These are phyloP conservation scores for Cornus kousa DNA, from an alignment of 148 eudicot species.

Conservation along the genomic window DNA sequence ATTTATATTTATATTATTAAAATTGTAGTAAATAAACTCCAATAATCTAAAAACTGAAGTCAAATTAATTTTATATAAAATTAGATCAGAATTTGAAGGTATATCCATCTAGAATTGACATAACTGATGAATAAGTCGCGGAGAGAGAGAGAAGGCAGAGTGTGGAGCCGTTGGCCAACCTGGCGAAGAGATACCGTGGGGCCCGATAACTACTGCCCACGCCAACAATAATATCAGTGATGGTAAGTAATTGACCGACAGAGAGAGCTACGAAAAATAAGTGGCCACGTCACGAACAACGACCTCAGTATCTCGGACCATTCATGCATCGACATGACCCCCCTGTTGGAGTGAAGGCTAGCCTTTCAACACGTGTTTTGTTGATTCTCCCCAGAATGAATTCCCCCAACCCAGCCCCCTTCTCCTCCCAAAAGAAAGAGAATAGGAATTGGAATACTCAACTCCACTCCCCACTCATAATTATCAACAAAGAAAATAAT, in stretches of 20 bases:
- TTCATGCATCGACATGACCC: neutral
- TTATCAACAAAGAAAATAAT: no score
- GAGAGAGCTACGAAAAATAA: neutral
- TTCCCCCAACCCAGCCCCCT: no score
- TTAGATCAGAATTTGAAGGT: no score
- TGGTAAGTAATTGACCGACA: neutral
- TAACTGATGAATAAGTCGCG: no score
- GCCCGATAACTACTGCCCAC: neutral
- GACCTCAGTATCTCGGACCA: neutral
- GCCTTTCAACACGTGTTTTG: neutral
- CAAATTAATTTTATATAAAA: no score
- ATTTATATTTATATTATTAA: no score
- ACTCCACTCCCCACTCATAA: no score
- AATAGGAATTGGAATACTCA: no score
- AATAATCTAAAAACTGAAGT: no score
- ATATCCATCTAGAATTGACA: no score
- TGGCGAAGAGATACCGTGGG: neutral
- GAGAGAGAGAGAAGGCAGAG: neutral
- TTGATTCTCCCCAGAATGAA: neutral
- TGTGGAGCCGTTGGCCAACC: neutral
- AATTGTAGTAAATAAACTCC: no score
- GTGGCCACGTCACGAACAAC: neutral
- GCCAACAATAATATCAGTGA: neutral
- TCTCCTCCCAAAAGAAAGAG: no score
- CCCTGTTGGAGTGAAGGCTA: neutral